phyloP scores from a whole-genome alignment of 495 filamentous ascomycete genomes.

The Penicillium psychrofluorescens region DNA sequence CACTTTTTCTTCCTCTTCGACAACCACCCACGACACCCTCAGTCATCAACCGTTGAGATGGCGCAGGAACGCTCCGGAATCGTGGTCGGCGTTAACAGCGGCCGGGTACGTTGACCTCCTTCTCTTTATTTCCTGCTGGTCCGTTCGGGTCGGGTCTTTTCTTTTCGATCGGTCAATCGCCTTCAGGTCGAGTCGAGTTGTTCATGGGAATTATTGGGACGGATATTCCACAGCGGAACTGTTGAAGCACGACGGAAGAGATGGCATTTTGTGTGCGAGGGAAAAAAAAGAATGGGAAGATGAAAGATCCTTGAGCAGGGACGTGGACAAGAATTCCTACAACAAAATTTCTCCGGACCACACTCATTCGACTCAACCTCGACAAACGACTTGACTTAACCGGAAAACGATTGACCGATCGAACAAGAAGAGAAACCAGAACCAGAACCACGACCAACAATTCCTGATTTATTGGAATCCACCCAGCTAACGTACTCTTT shows the following conservation, averaged over 20 bases:
- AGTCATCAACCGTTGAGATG: slow-evolving; percentile 46
- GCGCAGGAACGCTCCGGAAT: slow-evolving; percentile 66
- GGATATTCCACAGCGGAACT: not conserved
- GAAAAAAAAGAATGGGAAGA: slow-evolving; percentile 2
- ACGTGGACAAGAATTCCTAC: no score
- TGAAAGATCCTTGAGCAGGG: not conserved
- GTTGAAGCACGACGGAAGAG: slow-evolving; percentile 4
- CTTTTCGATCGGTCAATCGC: slow-evolving; percentile 8
- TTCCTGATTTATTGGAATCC: no score
- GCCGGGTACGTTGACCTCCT: slow-evolving; percentile 61
- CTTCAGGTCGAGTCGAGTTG: slow-evolving; percentile 10
- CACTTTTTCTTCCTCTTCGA: slow-evolving; percentile 25
- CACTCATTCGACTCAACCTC: slow-evolving; percentile 2
- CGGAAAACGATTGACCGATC: no score
- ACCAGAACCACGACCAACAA: not conserved
- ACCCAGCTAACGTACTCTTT: not conserved
- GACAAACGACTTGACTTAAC: not conserved
- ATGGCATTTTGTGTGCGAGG: slow-evolving; percentile 1
- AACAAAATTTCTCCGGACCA: no score
- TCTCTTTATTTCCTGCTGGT: slow-evolving; percentile 8
- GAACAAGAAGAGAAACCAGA: slow-evolving; percentile 1
- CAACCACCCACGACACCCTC: slow-evolving; percentile 40
- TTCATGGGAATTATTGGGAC: not conserved
- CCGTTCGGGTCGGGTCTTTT: slow-evolving; percentile 7
- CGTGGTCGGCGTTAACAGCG: slow-evolving; percentile 76